Conservation (phyloP, 176 grass and related monocot species). For the Hsuehochloa calcarea region DNA sequence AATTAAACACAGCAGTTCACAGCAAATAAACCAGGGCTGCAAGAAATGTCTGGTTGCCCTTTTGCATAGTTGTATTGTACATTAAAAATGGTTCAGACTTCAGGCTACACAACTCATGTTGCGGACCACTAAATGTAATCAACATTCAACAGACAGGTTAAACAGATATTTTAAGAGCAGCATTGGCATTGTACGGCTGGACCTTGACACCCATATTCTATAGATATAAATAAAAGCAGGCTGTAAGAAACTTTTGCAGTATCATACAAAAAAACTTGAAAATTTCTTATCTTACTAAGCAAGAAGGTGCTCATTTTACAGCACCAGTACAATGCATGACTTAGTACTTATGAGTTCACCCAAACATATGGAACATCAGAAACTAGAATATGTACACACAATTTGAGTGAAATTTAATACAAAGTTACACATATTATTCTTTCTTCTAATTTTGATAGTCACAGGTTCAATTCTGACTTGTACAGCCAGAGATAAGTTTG, state of each 20-base stretch:
- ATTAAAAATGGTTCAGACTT: slow-evolving; percentile 17
- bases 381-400: neutral
- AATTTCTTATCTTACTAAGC: neutral
- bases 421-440: neutral
- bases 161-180: neutral
- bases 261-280: neutral
- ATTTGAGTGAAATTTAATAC: neutral
- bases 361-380: neutral
- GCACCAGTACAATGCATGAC: neutral
- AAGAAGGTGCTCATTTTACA: neutral
- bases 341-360: neutral
- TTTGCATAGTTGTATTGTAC: slow-evolving; percentile 3
- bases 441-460: slow-evolving; percentile 11
- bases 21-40: slow-evolving; percentile 23
- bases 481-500: too few species aligned
- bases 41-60: neutral
- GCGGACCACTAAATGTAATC: neutral
- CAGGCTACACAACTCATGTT: neutral
- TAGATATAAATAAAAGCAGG: neutral
- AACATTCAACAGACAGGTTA: slow-evolving; percentile 7
- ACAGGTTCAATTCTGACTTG: too few species aligned
- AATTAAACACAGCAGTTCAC: slow-evolving; percentile 10
- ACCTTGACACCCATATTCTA: neutral
- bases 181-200: slow-evolving; percentile 6
- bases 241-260: neutral